Evolutionary conservation across 371 early-diverging fungal species (phyloP).

Genomic region (Syncephalastrum racemosum): DNA sequence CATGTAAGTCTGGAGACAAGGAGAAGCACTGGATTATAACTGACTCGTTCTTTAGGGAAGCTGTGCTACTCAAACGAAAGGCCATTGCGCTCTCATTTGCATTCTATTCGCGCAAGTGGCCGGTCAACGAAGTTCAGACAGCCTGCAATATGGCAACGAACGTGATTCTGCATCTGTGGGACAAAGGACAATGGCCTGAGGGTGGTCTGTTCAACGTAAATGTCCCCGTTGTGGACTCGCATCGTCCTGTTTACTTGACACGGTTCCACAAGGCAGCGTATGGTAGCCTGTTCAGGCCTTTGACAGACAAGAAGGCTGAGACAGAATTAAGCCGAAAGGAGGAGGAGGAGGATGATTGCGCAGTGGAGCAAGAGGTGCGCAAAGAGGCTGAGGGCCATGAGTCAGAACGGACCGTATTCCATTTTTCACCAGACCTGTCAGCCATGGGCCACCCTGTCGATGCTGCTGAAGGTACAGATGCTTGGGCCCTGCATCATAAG

Average conservation of each 20-base stretch:
- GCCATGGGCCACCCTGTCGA: constrained; percentile 17
- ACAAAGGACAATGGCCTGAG: constrained; percentile 34
- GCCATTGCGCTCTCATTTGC: constrained; percentile 47
- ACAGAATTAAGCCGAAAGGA: neutral
- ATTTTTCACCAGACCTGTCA: constrained; percentile 35
- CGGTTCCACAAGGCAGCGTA: constrained; percentile 26
- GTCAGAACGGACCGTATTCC: constrained; percentile 14
- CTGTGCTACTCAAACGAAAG: constrained; percentile 30
- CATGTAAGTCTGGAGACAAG: constrained; percentile 20
- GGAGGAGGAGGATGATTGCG: neutral
- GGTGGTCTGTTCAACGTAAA: constrained; percentile 40
- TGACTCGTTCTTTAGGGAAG: constrained; percentile 25
- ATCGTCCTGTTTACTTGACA: constrained; percentile 40
- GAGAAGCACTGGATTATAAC: neutral
- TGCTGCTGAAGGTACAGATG: constrained; percentile 34
- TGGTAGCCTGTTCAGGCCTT: constrained; percentile 31
- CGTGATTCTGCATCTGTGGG: constrained; percentile 31
- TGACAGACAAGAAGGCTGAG: neutral
- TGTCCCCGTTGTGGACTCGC: constrained; percentile 35
- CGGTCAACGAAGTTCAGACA: constrained; percentile 19
- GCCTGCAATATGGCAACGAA: constrained; percentile 37
- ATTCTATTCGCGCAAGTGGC: constrained; percentile 28
- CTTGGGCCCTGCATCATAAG: constrained; percentile 37
- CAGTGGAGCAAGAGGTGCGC: constrained; percentile 22
- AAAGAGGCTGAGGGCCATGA: constrained; percentile 20